A percentile compares a stretch with the other conserved stretches of the same genome.
phyloP scores from a whole-genome alignment of 345 rosid species.

The Rhodomyrtus tomentosa region DNA sequence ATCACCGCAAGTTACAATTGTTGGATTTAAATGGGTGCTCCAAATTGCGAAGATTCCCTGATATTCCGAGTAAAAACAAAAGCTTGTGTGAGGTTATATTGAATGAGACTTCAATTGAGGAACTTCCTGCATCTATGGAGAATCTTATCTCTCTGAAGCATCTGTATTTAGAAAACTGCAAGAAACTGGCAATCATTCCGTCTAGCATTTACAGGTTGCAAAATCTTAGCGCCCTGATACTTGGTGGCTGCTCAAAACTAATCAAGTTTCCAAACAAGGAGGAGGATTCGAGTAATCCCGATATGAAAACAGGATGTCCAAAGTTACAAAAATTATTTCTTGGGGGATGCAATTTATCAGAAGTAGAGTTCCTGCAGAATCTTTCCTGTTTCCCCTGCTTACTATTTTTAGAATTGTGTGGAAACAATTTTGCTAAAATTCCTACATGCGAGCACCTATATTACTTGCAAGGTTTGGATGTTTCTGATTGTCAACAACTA shows the following conservation, averaged over 20 bases:
- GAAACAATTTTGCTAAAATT: too few species aligned
- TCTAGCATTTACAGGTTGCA: neutral
- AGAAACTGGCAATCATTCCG: neutral
- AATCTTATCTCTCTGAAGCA: accelerated
- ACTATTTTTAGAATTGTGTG: too few species aligned
- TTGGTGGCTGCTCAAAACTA: neutral
- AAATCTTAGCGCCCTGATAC: neutral
- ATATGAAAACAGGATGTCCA: neutral
- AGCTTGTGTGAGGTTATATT: too few species aligned
- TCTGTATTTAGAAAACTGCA: accelerated
- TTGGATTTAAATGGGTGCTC: neutral
- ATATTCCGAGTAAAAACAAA: neutral
- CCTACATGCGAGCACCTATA: neutral
- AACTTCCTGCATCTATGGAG: too few species aligned
- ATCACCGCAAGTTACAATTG: accelerated
- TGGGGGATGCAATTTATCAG: neutral
- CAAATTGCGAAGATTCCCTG: accelerated
- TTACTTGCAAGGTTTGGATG: neutral
- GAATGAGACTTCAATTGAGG: too few species aligned
- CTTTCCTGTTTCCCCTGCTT: too few species aligned
- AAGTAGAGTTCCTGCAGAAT: too few species aligned
- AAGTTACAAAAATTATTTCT: accelerated
- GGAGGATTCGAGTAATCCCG: neutral
- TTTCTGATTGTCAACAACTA: neutral
- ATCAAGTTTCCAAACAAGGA: neutral